These are phyloP conservation scores for Mitragyna speciosa DNA, from an alignment of 257 asterid genomes.

Conservation along the genomic window DNA sequence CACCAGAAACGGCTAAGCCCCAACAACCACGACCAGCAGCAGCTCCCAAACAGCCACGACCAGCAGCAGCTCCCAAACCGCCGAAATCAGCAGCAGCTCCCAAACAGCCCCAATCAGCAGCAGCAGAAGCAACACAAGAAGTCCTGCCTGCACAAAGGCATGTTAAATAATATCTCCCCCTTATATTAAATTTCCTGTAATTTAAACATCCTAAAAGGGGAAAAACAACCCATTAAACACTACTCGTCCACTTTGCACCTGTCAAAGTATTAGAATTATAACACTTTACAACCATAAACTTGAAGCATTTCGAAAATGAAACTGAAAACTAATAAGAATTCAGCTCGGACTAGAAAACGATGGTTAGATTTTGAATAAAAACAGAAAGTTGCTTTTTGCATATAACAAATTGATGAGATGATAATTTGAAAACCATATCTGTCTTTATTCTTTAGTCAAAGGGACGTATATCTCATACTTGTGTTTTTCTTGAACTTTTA, in stretches of 20 bases:
- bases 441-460: too few relatives aligned
- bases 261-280: background rate
- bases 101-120: conserved; percentile 6
- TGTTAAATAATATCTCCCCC: background rate
- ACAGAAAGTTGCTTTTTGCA: too few relatives aligned
- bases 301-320: background rate
- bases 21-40: conserved; percentile 18
- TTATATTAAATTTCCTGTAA: background rate
- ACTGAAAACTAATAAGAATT: background rate
- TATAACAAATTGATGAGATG: too few relatives aligned
- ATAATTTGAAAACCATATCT: too few relatives aligned
- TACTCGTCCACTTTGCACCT: background rate
- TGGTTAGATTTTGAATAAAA: background rate
- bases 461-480: background rate
- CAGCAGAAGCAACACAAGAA: conserved; percentile 14
- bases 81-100: conserved; percentile 14
- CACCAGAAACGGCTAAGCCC: conserved; percentile 21
- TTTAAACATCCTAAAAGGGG: background rate
- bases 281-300: background rate
- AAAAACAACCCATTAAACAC: background rate
- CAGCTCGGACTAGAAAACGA: background rate
- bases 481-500: background rate
- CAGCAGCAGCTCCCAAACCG: conserved; percentile 17
- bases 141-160: conserved; percentile 30
- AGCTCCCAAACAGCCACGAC: conserved; percentile 5